Percentiles rank a stretch among this genome's conserved stretches.
Evolutionary conservation across 2,329 filamentous ascomycete species (phyloP).

Genomic region (Emergomyces africanus): DNA sequence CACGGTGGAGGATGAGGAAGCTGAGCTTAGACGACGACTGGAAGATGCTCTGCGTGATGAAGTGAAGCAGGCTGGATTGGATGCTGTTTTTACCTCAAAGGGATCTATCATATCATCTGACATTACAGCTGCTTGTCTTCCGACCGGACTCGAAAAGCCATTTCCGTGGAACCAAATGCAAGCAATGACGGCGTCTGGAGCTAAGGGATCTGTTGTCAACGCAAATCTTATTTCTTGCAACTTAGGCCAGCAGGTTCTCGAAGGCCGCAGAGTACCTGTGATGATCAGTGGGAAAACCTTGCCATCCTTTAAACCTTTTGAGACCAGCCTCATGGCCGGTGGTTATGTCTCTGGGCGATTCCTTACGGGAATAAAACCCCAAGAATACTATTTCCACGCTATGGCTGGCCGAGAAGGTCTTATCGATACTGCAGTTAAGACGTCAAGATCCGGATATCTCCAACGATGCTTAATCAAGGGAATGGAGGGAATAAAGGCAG

Average conservation of each 20-base stretch:
- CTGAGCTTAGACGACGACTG: conserved; percentile 61
- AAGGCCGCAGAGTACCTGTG: conserved; percentile 83
- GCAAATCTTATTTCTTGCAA: conserved; percentile 97
- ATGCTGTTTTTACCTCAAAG: conserved; percentile 67
- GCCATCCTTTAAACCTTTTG: conserved; percentile 85
- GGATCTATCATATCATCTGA: conserved; percentile 59
- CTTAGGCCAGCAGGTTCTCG: conserved; percentile 87
- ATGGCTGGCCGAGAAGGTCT: conserved; percentile 98
- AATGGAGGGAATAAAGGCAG: conserved; percentile 85
- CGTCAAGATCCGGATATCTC: conserved; percentile 88
- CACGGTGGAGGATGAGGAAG: conserved; percentile 49
- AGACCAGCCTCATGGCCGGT: conserved; percentile 76
- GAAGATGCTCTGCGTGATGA: conserved; percentile 89
- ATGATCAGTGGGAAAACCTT: conserved; percentile 98
- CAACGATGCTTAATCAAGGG: conserved; percentile 97
- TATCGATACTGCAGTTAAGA: conserved; percentile 98
- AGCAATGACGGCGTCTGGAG: conserved; percentile 92
- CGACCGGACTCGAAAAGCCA: conserved; percentile 69
- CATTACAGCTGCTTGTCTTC: conserved; percentile 69
- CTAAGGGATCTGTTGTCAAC: conserved; percentile 86
- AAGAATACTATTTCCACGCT: conserved; percentile 99
- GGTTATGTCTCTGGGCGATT: conserved; percentile 94
- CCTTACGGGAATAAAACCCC: conserved; percentile 91
- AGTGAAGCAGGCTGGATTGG: conserved; percentile 78
- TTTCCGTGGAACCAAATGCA: conserved; percentile 99